phyloP scores from a whole-genome alignment of 129 eudicot species.

The Arctium lappa region DNA sequence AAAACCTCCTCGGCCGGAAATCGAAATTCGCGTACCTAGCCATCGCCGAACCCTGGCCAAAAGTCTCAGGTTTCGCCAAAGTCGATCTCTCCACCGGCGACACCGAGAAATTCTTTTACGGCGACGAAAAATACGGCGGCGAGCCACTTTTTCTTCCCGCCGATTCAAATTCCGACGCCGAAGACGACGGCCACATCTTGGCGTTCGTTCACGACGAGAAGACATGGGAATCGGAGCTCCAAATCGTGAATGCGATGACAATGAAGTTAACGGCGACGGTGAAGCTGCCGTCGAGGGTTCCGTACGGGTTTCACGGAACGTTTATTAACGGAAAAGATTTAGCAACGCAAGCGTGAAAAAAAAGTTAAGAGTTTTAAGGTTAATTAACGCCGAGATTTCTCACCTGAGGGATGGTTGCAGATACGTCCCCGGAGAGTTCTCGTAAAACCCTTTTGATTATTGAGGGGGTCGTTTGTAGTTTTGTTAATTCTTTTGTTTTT shows the following conservation, averaged over 20 bases:
- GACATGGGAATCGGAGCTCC: conserved; percentile 46
- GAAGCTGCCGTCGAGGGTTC: conserved; percentile 51
- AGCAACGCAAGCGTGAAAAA: conserved; percentile 36
- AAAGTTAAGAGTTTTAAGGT: background rate
- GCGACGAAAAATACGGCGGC: conserved; percentile 46
- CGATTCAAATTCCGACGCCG: conserved; percentile 19
- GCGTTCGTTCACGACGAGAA: conserved; percentile 56
- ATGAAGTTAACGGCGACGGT: conserved; percentile 43
- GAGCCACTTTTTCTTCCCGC: conserved; percentile 52
- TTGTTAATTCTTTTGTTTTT: conserved; percentile 13
- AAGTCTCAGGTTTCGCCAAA: conserved; percentile 59
- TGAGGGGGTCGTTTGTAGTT: conserved; percentile 11
- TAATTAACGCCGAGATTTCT: conserved; percentile 19
- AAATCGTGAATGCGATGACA: conserved; percentile 49
- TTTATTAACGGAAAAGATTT: conserved; percentile 41
- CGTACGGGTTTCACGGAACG: conserved; percentile 58
- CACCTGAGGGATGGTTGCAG: conserved; percentile 42
- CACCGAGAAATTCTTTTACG: conserved; percentile 37
- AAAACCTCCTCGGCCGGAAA: conserved; percentile 44
- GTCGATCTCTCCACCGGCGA: conserved; percentile 47
- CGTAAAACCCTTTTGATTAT: conserved; percentile 6
- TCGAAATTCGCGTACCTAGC: conserved; percentile 49
- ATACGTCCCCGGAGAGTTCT: conserved; percentile 57
- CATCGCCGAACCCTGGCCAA: conserved; percentile 63
- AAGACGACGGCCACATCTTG: conserved; percentile 50